phyloP scores from a whole-genome alignment of 2,329 filamentous ascomycete species.

The Venturia nashicola region DNA sequence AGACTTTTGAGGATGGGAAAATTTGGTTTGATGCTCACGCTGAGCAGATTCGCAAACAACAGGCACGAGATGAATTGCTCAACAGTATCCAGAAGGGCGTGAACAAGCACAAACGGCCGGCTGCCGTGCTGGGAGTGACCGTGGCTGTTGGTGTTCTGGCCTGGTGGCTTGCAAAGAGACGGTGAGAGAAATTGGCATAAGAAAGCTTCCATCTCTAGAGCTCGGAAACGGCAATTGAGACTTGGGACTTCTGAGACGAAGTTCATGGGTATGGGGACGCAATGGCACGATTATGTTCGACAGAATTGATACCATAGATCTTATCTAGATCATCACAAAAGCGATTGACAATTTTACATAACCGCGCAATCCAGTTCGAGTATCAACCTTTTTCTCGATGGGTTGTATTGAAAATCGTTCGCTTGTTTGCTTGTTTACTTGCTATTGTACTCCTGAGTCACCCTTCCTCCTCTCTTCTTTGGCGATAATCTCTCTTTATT shows the following conservation, averaged over 20 bases:
- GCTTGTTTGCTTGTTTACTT: too few relatives aligned
- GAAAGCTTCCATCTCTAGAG: not conserved
- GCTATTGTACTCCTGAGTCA: too few relatives aligned
- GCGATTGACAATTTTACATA: too few relatives aligned
- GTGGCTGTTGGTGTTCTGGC: slow-evolving; percentile 23
- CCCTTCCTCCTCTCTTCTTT: too few relatives aligned
- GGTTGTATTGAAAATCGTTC: too few relatives aligned
- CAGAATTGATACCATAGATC: not conserved
- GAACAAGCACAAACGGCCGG: slow-evolving; percentile 55
- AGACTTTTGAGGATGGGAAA: slow-evolving; percentile 36
- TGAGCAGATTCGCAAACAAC: slow-evolving; percentile 54
- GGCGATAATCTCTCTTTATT: too few relatives aligned
- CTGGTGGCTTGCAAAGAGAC: slow-evolving; percentile 17
- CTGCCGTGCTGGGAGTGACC: slow-evolving; percentile 44
- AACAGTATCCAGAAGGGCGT: slow-evolving; percentile 28
- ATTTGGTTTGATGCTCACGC: slow-evolving; percentile 56
- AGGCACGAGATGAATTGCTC: slow-evolving; percentile 41
- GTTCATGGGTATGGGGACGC: not conserved
- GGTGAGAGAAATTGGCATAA: not conserved
- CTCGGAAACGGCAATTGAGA: not conserved
- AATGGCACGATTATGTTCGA: not conserved
- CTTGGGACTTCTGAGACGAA: not conserved
- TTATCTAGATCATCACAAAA: not conserved
- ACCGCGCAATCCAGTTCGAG: too few relatives aligned
- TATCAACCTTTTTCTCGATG: too few relatives aligned